These are phyloP conservation scores for Podosphaera fusca DNA, from an alignment of 2,329 filamentous ascomycete species.

Conservation along the genomic window DNA sequence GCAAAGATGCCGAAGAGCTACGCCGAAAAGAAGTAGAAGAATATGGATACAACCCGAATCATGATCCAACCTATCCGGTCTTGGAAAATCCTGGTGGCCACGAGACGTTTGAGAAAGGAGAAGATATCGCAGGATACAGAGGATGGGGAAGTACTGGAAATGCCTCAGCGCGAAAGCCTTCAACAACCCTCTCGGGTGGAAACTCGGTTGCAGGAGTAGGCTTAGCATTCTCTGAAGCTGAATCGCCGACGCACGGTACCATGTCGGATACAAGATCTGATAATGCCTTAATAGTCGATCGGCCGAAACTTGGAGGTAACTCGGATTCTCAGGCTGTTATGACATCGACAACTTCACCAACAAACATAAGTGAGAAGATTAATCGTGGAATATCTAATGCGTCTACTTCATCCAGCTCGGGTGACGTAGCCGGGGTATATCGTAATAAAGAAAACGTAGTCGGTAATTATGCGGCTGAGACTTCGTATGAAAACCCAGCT, in stretches of 20 bases:
- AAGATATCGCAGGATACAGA: conserved; percentile 65
- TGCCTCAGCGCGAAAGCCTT: conserved; percentile 57
- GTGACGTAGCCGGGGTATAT: conserved; percentile 23
- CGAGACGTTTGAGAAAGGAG: conserved; percentile 49
- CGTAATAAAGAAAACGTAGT: conserved; percentile 28
- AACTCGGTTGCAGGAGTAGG: conserved; percentile 24
- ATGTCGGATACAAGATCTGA: conserved; percentile 46
- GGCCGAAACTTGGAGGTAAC: conserved; percentile 31
- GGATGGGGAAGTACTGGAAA: conserved; percentile 70
- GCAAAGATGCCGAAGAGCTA: conserved; percentile 66
- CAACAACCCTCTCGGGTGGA: conserved; percentile 70
- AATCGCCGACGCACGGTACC: conserved; percentile 41
- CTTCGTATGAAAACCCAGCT: conserved; percentile 26
- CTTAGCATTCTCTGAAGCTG: conserved; percentile 48
- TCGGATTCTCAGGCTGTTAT: conserved; percentile 67
- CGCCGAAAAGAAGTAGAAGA: conserved; percentile 92
- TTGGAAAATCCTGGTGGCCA: conserved; percentile 20
- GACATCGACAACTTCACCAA: conserved; percentile 39
- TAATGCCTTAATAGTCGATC: conserved; percentile 35
- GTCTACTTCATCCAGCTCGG: conserved; percentile 78
- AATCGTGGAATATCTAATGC: conserved; percentile 84
- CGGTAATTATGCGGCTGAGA: conserved; percentile 29
- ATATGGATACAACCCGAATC: conserved; percentile 94
- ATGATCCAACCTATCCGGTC: conserved; percentile 57
- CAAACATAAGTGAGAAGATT: conserved; percentile 45